Conservation (phyloP, 768 basidiomycete species). For the Leccinum arenicola region DNA sequence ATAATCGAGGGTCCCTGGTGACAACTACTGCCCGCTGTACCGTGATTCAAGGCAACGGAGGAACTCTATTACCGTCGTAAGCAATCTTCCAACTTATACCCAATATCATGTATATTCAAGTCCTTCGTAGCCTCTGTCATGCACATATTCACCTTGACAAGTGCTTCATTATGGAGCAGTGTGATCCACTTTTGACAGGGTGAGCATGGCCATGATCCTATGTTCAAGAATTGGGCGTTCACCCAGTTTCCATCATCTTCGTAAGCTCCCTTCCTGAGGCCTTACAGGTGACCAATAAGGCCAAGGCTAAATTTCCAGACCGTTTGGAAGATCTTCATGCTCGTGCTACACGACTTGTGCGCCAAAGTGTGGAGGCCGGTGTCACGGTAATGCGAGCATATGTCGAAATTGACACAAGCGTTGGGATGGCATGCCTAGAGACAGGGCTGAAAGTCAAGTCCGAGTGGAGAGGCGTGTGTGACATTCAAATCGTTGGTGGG, state of each 20-base stretch:
- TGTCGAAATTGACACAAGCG: conserved; percentile 58
- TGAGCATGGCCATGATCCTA: conserved; percentile 26
- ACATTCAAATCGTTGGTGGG: conserved; percentile 58
- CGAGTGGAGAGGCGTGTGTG: conserved; percentile 44
- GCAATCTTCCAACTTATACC: conserved; percentile 3
- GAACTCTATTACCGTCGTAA: conserved; percentile 34
- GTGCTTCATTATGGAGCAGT: conserved; percentile 60
- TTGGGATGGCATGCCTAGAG: conserved; percentile 54
- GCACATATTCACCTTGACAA: conserved; percentile 69
- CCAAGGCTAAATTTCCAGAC: conserved; percentile 48
- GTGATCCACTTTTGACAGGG: conserved; percentile 51
- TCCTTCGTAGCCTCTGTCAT: conserved; percentile 46
- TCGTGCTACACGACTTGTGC: conserved; percentile 53
- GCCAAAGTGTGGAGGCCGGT: conserved; percentile 57
- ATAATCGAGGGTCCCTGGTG: conserved; percentile 2
- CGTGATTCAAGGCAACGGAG: conserved; percentile 25
- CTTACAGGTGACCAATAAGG: conserved; percentile 46
- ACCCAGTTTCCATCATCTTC: conserved; percentile 1
- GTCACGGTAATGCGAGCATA: conserved; percentile 68
- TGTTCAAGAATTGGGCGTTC: background rate
- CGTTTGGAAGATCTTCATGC: conserved; percentile 44
- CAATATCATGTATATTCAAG: conserved; percentile 15
- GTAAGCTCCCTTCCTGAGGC: conserved; percentile 56
- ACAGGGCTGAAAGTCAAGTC: conserved; percentile 46
- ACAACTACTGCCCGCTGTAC: background rate